Percentiles rank a stretch among this genome's conserved stretches.
Conservation (phyloP, 2,329 filamentous ascomycete genomes). For the Colletotrichum sp. region DNA sequence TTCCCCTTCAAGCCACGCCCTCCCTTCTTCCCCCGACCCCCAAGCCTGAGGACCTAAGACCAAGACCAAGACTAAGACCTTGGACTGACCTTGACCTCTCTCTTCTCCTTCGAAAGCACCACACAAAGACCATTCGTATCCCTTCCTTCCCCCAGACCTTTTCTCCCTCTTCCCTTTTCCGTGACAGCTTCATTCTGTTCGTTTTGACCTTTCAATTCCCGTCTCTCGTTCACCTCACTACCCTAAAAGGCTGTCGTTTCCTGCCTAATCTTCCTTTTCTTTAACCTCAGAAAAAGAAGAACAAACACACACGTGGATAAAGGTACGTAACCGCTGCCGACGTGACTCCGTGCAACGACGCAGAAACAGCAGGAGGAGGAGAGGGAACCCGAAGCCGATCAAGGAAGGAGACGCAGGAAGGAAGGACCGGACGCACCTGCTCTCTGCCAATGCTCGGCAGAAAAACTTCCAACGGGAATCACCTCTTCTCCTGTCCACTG, state of each 20-base stretch:
- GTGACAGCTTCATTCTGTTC: conserved; percentile 22
- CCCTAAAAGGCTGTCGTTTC: not conserved
- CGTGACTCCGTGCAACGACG: not conserved
- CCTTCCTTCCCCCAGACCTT: conserved; percentile 3
- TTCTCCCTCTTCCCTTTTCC: conserved; percentile 20
- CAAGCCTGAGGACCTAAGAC: not conserved
- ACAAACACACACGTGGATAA: conserved; percentile 5
- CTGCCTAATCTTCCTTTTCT: conserved; percentile 30
- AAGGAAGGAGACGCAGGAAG: not conserved
- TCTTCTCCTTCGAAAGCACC: conserved; percentile 1
- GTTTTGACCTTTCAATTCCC: conserved; percentile 35
- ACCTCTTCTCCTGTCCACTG: conserved; percentile 29
- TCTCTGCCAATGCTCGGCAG: conserved; percentile 12
- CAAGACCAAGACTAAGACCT: not conserved
- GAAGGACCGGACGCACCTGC: not conserved
- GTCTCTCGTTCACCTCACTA: conserved; percentile 37
- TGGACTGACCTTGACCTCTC: not conserved
- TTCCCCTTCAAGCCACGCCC: conserved; percentile 20
- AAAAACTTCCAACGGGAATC: conserved; percentile 21
- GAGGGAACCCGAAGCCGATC: not conserved
- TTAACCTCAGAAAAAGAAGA: not conserved
- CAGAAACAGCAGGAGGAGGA: not conserved
- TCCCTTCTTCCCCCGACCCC: not conserved
- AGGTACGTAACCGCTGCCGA: conserved; percentile 13
- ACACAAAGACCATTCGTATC: conserved; percentile 15